Evolutionary conservation across 148 eudicot genomes (phyloP).

Genomic region (Limonium bicolor): DNA sequence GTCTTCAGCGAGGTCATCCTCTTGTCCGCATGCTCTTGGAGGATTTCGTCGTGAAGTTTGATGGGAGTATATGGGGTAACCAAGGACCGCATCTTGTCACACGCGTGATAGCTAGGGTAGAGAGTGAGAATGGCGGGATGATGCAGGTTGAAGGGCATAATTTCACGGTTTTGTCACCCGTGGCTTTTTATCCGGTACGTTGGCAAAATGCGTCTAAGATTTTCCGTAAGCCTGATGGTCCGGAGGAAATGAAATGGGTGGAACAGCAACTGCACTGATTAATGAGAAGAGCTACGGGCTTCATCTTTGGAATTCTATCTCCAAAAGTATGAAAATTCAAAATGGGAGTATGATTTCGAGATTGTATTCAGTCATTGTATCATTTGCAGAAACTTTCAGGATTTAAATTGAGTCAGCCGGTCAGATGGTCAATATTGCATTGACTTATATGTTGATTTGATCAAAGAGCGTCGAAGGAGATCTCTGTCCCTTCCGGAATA

Average conservation of each 20-base stretch:
- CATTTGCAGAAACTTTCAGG: no score
- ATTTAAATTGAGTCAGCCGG: no score
- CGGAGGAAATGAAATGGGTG: not conserved
- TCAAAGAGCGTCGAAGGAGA: no score
- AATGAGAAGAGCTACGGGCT: conserved; percentile 36
- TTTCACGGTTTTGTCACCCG: conserved; percentile 1
- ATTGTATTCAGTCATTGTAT: no score
- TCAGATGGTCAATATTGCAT: no score
- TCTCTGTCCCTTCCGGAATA: no score
- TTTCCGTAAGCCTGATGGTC: not conserved
- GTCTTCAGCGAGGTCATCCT: conserved; percentile 3
- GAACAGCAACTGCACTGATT: conserved; percentile 14
- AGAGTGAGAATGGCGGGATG: no score
- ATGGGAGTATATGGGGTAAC: conserved; percentile 1
- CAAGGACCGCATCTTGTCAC: conserved; percentile 1
- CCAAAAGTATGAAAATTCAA: conserved; percentile 29
- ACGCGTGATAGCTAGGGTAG: not conserved
- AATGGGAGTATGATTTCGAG: conserved; percentile 48
- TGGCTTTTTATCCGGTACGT: not conserved
- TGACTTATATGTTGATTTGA: no score
- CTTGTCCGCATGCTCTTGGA: not conserved
- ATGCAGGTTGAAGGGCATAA: not conserved
- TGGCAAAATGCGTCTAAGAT: not conserved
- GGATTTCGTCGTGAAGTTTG: not conserved
- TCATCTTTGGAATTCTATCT: conserved; percentile 78